These are phyloP conservation scores for Coniochaeta hoffmannii DNA, from an alignment of 2,329 filamentous ascomycete genomes.

Conservation along the genomic window DNA sequence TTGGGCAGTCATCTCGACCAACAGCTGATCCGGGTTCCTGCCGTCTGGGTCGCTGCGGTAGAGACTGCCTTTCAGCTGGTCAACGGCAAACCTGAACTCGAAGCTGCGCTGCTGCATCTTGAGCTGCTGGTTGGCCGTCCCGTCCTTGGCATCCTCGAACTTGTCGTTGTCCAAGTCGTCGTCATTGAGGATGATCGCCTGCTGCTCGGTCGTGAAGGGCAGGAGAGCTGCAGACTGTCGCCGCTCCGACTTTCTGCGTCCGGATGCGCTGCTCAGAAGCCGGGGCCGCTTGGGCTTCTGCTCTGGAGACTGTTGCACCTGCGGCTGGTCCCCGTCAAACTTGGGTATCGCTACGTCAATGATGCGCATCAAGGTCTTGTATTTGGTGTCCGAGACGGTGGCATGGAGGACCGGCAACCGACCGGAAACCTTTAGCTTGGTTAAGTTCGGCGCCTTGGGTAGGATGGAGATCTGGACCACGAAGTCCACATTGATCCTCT, in stretches of 20 bases:
- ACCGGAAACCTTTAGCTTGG: slow-evolving; percentile 84
- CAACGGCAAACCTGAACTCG: slow-evolving; percentile 94
- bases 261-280: slow-evolving; percentile 37
- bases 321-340: slow-evolving; percentile 46
- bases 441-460: slow-evolving; percentile 90
- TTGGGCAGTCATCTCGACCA: slow-evolving; percentile 88
- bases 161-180: slow-evolving; percentile 56
- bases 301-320: slow-evolving; percentile 10
- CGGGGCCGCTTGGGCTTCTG: slow-evolving; percentile 33
- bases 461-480: slow-evolving; percentile 93
- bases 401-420: slow-evolving; percentile 89
- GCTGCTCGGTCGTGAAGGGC: slow-evolving; percentile 56
- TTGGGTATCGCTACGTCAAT: slow-evolving; percentile 93
- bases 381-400: slow-evolving; percentile 88
- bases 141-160: slow-evolving; percentile 61
- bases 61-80: slow-evolving; percentile 85
- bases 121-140: slow-evolving; percentile 46
- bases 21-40: slow-evolving; percentile 65
- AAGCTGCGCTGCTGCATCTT: slow-evolving; percentile 86
- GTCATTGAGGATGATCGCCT: slow-evolving; percentile 73
- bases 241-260: slow-evolving; percentile 38
- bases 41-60: slow-evolving; percentile 79
- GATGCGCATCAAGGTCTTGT: slow-evolving; percentile 92
- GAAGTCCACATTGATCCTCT: slow-evolving; percentile 96
- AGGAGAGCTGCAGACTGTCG: slow-evolving; percentile 56